These are phyloP conservation scores for Acorus gramineus DNA, from an alignment of 106 monocot genomes.

Conservation along the genomic window DNA sequence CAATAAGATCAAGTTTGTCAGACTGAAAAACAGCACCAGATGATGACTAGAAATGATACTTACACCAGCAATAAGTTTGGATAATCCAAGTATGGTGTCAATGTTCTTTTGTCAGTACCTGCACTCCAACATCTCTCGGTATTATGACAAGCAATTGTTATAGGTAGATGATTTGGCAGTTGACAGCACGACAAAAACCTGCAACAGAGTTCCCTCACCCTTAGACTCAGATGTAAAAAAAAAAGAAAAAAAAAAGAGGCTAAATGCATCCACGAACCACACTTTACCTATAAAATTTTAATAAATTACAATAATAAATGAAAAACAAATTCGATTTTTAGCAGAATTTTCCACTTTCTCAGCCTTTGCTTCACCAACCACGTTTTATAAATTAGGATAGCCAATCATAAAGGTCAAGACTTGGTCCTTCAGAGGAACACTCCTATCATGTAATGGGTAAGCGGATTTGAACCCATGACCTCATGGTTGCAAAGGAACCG, in stretches of 20 bases:
- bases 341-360: too few relatives aligned
- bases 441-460: too few relatives aligned
- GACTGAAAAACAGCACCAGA: neutral
- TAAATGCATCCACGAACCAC: too few relatives aligned
- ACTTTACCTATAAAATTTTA: too few relatives aligned
- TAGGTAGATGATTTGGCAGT: constrained; percentile 44
- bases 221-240: neutral
- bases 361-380: too few relatives aligned
- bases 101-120: constrained; percentile 35
- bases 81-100: constrained; percentile 42
- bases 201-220: neutral
- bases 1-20: neutral
- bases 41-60: neutral
- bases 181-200: constrained; percentile 72
- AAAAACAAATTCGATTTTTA: too few relatives aligned
- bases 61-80: constrained; percentile 68
- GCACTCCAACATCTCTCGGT: constrained; percentile 60
- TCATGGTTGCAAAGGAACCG: too few relatives aligned
- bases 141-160: constrained; percentile 70
- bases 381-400: too few relatives aligned
- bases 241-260: neutral
- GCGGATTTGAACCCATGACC: too few relatives aligned
- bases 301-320: too few relatives aligned
- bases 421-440: too few relatives aligned
- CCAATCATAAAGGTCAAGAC: too few relatives aligned